Conservation (phyloP, 106 monocot species). For the Dendrobium chrysotoxum region DNA sequence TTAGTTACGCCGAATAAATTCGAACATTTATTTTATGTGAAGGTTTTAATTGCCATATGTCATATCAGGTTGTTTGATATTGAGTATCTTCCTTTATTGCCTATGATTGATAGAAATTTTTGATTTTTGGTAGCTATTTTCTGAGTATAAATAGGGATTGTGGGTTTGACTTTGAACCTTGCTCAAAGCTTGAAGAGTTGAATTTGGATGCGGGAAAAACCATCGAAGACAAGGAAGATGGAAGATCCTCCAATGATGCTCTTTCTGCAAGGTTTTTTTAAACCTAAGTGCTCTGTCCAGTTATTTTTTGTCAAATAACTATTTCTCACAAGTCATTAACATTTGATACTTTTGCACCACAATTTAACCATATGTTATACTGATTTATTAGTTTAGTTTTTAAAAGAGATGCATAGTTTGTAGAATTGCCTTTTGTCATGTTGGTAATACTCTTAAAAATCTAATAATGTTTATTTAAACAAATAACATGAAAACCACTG, state of each 20-base stretch:
- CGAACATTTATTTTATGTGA: not conserved
- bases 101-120: conserved; percentile 9
- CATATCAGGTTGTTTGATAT: conserved; percentile 1
- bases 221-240: conserved; percentile 28
- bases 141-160: conserved; percentile 33
- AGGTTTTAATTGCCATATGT: not conserved
- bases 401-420: not conserved
- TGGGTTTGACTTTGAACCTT: conserved; percentile 49
- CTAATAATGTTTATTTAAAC: too few relatives aligned
- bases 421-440: not conserved
- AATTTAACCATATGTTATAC: not conserved
- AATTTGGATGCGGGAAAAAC: conserved; percentile 37
- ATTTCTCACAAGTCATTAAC: not conserved
- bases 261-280: conserved; percentile 36
- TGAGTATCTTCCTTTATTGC: conserved; percentile 1
- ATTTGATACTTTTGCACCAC: not conserved
- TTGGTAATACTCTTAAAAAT: not conserved
- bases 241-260: conserved; percentile 22
- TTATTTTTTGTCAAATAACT: not conserved
- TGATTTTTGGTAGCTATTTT: conserved; percentile 21
- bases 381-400: not conserved
- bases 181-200: conserved; percentile 47
- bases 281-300: not conserved
- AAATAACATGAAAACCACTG: too few relatives aligned
- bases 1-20: not conserved